phyloP scores from a whole-genome alignment of 1,284 basidiomycete species.

The Boletus sp. region DNA sequence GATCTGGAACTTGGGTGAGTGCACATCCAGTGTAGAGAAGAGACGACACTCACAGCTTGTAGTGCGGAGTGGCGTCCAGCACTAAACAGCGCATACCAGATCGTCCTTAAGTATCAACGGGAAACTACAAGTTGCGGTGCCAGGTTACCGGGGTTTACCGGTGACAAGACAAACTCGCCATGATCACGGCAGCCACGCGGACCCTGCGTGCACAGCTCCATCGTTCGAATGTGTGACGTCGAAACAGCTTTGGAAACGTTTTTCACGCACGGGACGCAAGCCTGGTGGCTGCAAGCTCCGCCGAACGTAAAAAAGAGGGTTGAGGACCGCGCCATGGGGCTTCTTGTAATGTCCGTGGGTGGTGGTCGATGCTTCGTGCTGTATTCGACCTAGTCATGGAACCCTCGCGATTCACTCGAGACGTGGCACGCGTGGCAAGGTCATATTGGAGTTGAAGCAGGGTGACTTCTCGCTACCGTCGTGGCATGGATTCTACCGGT shows the following conservation, averaged over 20 bases:
- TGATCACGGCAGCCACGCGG: conserved; percentile 23
- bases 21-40: no score
- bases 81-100: background rate
- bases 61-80: background rate
- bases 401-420: no score
- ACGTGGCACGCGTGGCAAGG: background rate
- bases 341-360: conserved; percentile 1
- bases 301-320: background rate
- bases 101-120: background rate
- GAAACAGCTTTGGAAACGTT: no score
- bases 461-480: background rate
- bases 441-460: background rate
- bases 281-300: background rate
- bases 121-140: no score
- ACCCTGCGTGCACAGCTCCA: conserved; percentile 15
- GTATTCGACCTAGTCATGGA: no score
- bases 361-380: background rate
- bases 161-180: background rate
- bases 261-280: background rate
- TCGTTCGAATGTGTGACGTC: no score
- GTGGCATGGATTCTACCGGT: background rate
- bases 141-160: background rate
- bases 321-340: background rate
- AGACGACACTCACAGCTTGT: background rate
- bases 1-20: background rate